Evolutionary conservation across 2,329 filamentous ascomycete species (phyloP).

Genomic region (Venturia effusa): DNA sequence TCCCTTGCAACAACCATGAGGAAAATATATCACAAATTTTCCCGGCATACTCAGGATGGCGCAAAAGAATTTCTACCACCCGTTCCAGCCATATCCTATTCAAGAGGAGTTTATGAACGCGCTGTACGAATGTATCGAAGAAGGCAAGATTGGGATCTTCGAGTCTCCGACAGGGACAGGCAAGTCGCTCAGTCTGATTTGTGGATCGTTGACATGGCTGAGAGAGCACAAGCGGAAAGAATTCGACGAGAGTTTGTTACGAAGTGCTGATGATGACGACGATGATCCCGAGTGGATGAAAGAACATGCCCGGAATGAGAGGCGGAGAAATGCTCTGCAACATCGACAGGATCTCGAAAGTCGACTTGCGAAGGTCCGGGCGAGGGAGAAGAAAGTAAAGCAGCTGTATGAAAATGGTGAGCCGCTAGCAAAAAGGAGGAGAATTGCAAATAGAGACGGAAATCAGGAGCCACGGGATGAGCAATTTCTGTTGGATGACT

Average conservation of each 20-base stretch:
- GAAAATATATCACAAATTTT: neutral
- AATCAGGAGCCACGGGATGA: slow-evolving; percentile 40
- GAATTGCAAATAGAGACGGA: slow-evolving; percentile 12
- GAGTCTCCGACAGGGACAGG: slow-evolving; percentile 87
- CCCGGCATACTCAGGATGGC: neutral
- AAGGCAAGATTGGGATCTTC: slow-evolving; percentile 74
- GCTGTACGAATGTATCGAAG: slow-evolving; percentile 67
- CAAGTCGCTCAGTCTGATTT: slow-evolving; percentile 87
- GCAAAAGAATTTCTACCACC: slow-evolving; percentile 66
- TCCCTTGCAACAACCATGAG: neutral
- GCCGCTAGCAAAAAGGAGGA: slow-evolving; percentile 36
- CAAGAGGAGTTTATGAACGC: slow-evolving; percentile 81
- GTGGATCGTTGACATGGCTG: slow-evolving; percentile 83
- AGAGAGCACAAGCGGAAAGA: slow-evolving; percentile 60
- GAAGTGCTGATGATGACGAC: slow-evolving; percentile 32
- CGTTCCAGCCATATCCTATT: slow-evolving; percentile 77
- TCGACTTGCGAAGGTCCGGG: slow-evolving; percentile 53
- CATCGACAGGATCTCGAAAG: slow-evolving; percentile 63
- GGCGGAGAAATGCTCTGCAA: slow-evolving; percentile 53
- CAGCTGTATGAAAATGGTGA: slow-evolving; percentile 40
- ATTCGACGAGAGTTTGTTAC: slow-evolving; percentile 43
- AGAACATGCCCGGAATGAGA: slow-evolving; percentile 61
- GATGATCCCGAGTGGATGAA: slow-evolving; percentile 80
- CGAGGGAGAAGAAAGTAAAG: slow-evolving; percentile 49
- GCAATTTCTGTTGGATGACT: slow-evolving; percentile 67